These are phyloP conservation scores for Boletus coccyginus DNA, from an alignment of 768 basidiomycete genomes.

Conservation along the genomic window DNA sequence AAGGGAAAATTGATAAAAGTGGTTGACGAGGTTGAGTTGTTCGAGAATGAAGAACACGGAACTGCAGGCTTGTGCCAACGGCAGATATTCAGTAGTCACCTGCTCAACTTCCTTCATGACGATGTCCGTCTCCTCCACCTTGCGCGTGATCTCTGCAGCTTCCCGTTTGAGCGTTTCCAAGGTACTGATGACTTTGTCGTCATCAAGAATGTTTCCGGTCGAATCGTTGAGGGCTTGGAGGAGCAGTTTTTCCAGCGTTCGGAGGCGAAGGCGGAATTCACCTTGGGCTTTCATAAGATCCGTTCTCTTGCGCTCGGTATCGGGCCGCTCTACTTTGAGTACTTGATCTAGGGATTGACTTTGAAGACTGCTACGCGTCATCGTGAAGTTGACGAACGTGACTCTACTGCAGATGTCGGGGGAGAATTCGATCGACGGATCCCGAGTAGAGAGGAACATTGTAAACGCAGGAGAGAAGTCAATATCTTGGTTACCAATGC, in stretches of 20 bases:
- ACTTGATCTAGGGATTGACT: constrained; percentile 98
- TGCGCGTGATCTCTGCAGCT: constrained; percentile 92
- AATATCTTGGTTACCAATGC: constrained; percentile 96
- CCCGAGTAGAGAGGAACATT: constrained; percentile 97
- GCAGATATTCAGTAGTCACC: constrained; percentile 92
- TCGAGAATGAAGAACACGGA: constrained; percentile 96
- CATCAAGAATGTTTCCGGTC: constrained; percentile 94
- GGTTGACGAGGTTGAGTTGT: constrained; percentile 89
- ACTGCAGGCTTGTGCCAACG: constrained; percentile 94
- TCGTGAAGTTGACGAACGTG: constrained; percentile 95
- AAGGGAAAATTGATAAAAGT: constrained; percentile 98
- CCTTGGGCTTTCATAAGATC: constrained; percentile 99
- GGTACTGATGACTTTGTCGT: constrained; percentile 97
- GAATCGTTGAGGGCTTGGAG: constrained; percentile 97
- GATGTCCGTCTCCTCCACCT: constrained; percentile 94
- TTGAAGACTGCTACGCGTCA: constrained; percentile 98
- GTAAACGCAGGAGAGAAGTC: constrained; percentile 99
- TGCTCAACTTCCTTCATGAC: constrained; percentile 96
- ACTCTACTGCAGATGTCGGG: constrained; percentile 98
- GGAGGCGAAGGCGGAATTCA: constrained; percentile 90
- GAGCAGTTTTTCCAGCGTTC: constrained; percentile 89
- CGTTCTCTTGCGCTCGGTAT: constrained; percentile 91
- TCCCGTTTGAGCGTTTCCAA: constrained; percentile 94
- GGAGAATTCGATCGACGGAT: constrained; percentile 96
- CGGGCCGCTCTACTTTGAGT: constrained; percentile 93